Conservation (phyloP, 164 flowering plant genomes). For the Malania oleifera region DNA sequence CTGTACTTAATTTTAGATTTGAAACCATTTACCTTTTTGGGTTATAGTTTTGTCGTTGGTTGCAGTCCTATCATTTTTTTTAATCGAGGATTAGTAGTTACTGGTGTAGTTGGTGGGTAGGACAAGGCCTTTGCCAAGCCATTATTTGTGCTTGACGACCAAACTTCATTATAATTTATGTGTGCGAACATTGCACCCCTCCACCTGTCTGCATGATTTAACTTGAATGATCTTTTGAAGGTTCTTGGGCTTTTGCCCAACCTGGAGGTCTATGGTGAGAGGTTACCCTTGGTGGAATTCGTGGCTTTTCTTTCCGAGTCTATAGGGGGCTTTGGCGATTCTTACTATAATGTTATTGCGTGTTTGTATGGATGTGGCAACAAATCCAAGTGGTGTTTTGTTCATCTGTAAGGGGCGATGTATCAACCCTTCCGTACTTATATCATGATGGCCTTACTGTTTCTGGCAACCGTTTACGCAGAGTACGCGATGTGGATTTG, state of each 20-base stretch:
- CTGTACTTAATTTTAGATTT: not conserved
- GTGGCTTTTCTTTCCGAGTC: conserved; percentile 64
- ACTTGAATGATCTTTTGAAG: conserved; percentile 73
- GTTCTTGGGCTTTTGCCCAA: conserved; percentile 62
- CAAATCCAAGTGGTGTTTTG: conserved; percentile 86
- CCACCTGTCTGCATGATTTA: conserved; percentile 28
- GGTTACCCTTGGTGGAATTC: conserved; percentile 72
- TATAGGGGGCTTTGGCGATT: conserved; percentile 83
- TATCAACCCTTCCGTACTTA: conserved; percentile 62
- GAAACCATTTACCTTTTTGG: not conserved
- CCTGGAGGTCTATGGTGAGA: conserved; percentile 76
- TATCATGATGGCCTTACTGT: conserved; percentile 96
- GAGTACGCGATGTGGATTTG: conserved; percentile 99
- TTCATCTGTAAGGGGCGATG: conserved; percentile 83
- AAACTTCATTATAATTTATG: too few relatives aligned
- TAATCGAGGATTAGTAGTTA: not conserved
- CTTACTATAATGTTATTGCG: conserved; percentile 80
- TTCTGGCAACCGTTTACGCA: conserved; percentile 95
- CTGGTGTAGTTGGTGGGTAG: not conserved
- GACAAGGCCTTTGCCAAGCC: too few relatives aligned
- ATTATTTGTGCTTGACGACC: too few relatives aligned
- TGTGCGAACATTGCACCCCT: too few relatives aligned
- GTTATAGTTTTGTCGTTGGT: not conserved
- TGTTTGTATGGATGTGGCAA: conserved; percentile 84
- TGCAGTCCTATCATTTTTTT: not conserved